Base-by-base conservation (phyloP, 805 yeast species). In the Barnettozyma sucrosica region DNA sequence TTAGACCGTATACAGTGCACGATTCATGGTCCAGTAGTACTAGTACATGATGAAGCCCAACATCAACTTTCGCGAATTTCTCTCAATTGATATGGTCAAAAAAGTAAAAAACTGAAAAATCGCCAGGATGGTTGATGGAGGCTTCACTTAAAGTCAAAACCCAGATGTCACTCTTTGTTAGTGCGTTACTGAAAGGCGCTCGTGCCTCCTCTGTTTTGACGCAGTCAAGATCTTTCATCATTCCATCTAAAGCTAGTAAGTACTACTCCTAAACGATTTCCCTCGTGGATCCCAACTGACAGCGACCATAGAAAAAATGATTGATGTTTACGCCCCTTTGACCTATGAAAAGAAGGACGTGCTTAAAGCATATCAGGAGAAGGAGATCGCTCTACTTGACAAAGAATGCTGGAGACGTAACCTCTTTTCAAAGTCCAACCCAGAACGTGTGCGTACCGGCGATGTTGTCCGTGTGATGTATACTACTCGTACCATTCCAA, bases 391-490 rank as follows among this genome's bases (percentile, higher is more conserved):
- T 30, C 76, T 72, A 54, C 76, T 85, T 51, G 98, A 90, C 63
- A 84, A 89, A 16, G 69, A 76, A 3, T 93, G 92, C 5, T 69
- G 73, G 68, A 84, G 86, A 66, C 70, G 81, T 43, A 70, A 73
- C 20, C 65, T 84, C 41, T 67, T 88, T 26, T 68, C 74, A 47
- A 68, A 70, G 25, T 53, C 62, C 20, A 71, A 72, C 45, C 66
- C 76, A 7, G 74, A 74, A 21, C 46, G 54, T 40, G 69, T 90
- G 26, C 75, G 87, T 47, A 77, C 95, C 0, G 97, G 96, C 13
- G 97, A 90, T 62, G 73, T 88, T 25, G 80, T 90, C 34, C 79
- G 85, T 52, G 84, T 90, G 4, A 78, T 80, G 28, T 89, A 85
- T 62, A 66, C 67, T 14, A 73, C 78, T 48, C 66, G 78, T 52